Conservation (phyloP, 192 early-diverging fungal species). For the Chytriomyces sp. region DNA sequence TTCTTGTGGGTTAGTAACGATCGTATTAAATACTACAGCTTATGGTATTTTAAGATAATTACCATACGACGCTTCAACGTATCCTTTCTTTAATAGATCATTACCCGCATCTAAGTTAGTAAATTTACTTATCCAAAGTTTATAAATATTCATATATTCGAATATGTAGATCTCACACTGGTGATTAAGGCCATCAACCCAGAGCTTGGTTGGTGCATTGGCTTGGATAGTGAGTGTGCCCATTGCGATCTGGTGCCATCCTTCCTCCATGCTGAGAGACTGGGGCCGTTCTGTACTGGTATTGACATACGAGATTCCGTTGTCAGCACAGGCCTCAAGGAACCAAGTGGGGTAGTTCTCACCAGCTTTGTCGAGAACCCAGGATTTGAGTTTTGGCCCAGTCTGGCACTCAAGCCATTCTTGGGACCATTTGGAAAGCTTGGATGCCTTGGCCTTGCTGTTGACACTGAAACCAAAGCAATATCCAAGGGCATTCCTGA, state of each 20-base stretch:
- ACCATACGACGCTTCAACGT: too few species aligned
- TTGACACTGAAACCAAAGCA: constrained; percentile 2
- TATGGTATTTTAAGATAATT: too few species aligned
- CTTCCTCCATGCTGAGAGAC: not conserved
- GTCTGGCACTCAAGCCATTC: not conserved
- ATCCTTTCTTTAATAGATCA: too few species aligned
- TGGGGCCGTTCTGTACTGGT: not conserved
- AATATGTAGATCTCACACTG: constrained; percentile 3
- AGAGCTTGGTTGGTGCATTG: not conserved
- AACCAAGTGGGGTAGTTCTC: not conserved
- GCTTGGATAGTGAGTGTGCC: not conserved
- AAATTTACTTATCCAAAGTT: too few species aligned
- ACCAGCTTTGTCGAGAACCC: not conserved
- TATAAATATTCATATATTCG: too few species aligned
- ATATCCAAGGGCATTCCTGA: not conserved
- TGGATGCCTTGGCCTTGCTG: not conserved
- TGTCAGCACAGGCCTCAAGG: not conserved
- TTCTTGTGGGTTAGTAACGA: not conserved
- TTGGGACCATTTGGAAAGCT: not conserved
- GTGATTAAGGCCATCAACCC: constrained; percentile 6
- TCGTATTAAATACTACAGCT: too few species aligned
- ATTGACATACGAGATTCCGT: not conserved
- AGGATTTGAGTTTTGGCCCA: not conserved
- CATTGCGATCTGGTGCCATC: not conserved
- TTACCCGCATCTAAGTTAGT: too few species aligned